A percentile compares a stretch with the other conserved stretches of the same genome.
Conservation (phyloP, 805 yeast species). For the Cyberlindnera amylophila region DNA sequence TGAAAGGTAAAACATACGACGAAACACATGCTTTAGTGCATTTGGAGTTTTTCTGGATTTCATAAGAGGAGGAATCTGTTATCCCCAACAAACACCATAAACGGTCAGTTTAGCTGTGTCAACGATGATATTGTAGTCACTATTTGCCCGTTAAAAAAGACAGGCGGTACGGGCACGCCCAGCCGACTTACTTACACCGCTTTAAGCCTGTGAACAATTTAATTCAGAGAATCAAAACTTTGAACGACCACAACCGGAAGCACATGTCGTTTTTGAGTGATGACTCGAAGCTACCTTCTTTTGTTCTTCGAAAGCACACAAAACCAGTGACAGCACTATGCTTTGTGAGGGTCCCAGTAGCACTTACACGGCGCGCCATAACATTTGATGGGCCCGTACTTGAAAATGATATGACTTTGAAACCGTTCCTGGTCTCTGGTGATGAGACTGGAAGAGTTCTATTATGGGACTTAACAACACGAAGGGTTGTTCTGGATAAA, state of each 20-base stretch:
- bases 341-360: conserved; percentile 13
- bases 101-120: too few species aligned
- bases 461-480: conserved; percentile 49
- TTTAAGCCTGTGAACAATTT: too few species aligned
- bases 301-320: conserved; percentile 20
- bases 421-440: conserved; percentile 17
- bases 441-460: conserved; percentile 15
- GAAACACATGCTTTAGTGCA: too few species aligned
- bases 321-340: conserved; percentile 15
- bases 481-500: conserved; percentile 57
- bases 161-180: too few species aligned
- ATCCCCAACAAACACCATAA: too few species aligned
- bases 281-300: conserved; percentile 13
- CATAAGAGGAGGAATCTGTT: too few species aligned
- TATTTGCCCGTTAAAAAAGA: too few species aligned
- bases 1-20: too few species aligned
- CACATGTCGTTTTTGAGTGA: not conserved
- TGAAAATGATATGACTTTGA: conserved; percentile 3
- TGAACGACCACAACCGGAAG: not conserved
- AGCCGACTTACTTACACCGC: too few species aligned
- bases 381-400: not conserved
- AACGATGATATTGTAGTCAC: too few species aligned
- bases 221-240: too few species aligned
- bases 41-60: too few species aligned
- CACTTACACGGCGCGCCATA: not conserved